Percentiles rank a stretch among this genome's conserved stretches.
Evolutionary conservation across 1,284 basidiomycete genomes (phyloP).

Genomic region (Naganishia sp.): DNA sequence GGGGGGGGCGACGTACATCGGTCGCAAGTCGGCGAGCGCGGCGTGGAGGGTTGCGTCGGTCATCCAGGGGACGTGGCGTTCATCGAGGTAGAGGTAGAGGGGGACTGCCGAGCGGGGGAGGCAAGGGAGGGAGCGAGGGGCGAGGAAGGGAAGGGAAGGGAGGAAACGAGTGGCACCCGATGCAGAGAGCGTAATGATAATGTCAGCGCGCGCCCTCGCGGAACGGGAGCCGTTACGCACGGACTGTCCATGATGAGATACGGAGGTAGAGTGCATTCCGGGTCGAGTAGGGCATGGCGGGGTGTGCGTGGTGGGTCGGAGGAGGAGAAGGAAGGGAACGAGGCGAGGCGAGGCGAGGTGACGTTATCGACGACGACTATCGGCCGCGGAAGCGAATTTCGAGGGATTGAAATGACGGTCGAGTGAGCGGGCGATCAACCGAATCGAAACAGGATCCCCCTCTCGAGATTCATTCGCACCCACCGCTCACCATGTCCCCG

Average conservation of each 20-base stretch:
- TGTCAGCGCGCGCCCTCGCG: not conserved
- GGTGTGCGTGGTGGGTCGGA: not conserved
- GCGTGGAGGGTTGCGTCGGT: constrained; percentile 32
- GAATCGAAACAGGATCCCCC: too few relatives aligned
- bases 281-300: constrained; percentile 31
- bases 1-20: constrained; percentile 29
- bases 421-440: too few relatives aligned
- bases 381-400: too few relatives aligned
- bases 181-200: too few relatives aligned
- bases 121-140: too few relatives aligned
- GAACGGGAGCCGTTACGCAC: constrained; percentile 11
- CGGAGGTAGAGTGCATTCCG: constrained; percentile 33
- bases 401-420: too few relatives aligned
- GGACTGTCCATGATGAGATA: constrained; percentile 34
- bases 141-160: too few relatives aligned
- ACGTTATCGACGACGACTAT: too few relatives aligned
- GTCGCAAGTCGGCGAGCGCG: constrained; percentile 30
- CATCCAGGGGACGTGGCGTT: constrained; percentile 36
- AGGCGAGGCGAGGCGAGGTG: too few relatives aligned
- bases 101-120: constrained; percentile 27
- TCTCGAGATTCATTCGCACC: too few relatives aligned
- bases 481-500: not conserved
- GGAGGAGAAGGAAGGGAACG: too few relatives aligned
- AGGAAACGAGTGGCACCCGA: too few relatives aligned
- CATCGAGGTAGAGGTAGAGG: constrained; percentile 34